phyloP scores from a whole-genome alignment of 441 rosid species.

The Bocquillonia castaneifolia region DNA sequence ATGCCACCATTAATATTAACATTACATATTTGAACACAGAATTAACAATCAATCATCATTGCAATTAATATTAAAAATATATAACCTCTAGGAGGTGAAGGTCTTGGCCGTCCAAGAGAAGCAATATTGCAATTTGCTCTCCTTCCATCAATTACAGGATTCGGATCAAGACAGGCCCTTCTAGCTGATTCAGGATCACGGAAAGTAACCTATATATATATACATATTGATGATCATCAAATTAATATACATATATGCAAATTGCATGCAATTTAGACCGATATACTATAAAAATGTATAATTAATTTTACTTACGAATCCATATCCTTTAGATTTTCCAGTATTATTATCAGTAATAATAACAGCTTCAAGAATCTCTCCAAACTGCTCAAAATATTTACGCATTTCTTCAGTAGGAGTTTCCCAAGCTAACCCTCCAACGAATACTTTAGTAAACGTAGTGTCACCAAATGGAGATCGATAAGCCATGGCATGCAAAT shows the following conservation, averaged over 20 bases:
- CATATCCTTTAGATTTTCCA: slow-evolving; percentile 89
- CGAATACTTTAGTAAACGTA: slow-evolving; percentile 78
- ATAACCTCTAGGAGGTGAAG: slow-evolving; percentile 77
- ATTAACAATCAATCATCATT: no score
- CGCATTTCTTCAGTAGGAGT: slow-evolving; percentile 84
- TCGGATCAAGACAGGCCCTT: slow-evolving; percentile 72
- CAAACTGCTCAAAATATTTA: slow-evolving; percentile 74
- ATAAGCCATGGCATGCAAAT: slow-evolving; percentile 43
- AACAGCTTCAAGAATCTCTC: slow-evolving; percentile 95
- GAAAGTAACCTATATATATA: slow-evolving; percentile 92
- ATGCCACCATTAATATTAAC: background rate
- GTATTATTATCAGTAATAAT: slow-evolving; percentile 74
- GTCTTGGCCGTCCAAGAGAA: slow-evolving; percentile 76
- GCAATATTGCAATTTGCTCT: slow-evolving; percentile 92
- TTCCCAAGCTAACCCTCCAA: slow-evolving; percentile 97
- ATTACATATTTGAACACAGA: background rate
- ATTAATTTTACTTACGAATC: slow-evolving; percentile 57
- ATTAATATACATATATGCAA: background rate
- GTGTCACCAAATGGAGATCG: slow-evolving; percentile 95
- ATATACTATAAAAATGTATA: no score
- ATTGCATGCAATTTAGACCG: no score
- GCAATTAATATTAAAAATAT: no score
- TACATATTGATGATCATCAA: background rate
- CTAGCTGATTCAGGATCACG: slow-evolving; percentile 83
- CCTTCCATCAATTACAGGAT: slow-evolving; percentile 83